Percentiles rank a stretch among this genome's conserved stretches.
These are phyloP conservation scores for Mycena capillaripes DNA, from an alignment of 768 basidiomycete species.

Conservation along the genomic window DNA sequence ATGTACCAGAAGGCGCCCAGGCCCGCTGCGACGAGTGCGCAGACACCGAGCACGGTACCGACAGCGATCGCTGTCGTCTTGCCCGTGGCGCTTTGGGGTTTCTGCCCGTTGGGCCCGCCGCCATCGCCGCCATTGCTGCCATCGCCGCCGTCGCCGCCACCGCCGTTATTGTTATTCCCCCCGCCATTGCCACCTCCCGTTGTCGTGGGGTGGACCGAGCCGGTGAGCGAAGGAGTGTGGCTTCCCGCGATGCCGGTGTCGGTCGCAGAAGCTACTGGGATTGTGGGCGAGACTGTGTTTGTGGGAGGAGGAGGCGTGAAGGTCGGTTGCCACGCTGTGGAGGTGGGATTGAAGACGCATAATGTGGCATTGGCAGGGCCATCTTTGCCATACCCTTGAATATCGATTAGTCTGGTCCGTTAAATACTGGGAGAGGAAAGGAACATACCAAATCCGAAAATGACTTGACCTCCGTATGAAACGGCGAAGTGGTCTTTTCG, in stretches of 20 bases:
- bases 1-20: slow-evolving; percentile 60
- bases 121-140: slow-evolving; percentile 23
- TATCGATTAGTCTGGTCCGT: not conserved
- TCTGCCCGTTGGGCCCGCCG: slow-evolving; percentile 34
- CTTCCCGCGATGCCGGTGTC: slow-evolving; percentile 35
- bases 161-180: slow-evolving; percentile 10
- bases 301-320: slow-evolving; percentile 53
- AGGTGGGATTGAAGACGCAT: slow-evolving; percentile 64
- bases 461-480: slow-evolving; percentile 67
- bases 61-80: slow-evolving; percentile 67
- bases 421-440: not conserved
- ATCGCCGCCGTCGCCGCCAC: slow-evolving; percentile 2
- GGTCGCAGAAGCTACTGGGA: slow-evolving; percentile 51
- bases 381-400: slow-evolving; percentile 61
- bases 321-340: slow-evolving; percentile 57
- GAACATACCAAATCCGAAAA: slow-evolving; percentile 84
- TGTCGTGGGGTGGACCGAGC: slow-evolving; percentile 37
- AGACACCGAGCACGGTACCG: slow-evolving; percentile 71
- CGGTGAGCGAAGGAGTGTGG: slow-evolving; percentile 9
- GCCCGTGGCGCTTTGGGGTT: slow-evolving; percentile 21
- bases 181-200: slow-evolving; percentile 26
- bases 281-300: slow-evolving; percentile 36
- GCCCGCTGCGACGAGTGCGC: slow-evolving; percentile 64
- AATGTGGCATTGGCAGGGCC: slow-evolving; percentile 70
- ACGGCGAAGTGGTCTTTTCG: slow-evolving; percentile 85